phyloP scores from a whole-genome alignment of 2,329 filamentous ascomycete species.

The Aspergillus neoniger region DNA sequence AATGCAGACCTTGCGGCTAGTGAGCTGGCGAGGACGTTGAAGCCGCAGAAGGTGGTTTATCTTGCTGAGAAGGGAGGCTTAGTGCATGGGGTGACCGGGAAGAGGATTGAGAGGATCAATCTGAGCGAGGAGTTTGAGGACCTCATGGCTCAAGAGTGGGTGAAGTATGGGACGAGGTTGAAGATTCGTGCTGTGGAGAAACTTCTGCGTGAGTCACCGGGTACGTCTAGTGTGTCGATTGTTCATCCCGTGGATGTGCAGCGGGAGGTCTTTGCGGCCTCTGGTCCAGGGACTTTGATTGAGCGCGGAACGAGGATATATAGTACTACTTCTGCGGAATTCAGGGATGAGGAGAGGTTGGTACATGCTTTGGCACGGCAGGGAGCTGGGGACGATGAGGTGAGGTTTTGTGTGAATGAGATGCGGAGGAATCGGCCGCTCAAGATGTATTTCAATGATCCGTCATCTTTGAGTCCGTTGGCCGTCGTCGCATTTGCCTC shows the following conservation, averaged over 20 bases:
- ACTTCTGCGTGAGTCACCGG: slow-evolving; percentile 82
- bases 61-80: slow-evolving; percentile 97
- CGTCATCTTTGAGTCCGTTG: slow-evolving; percentile 76
- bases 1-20: slow-evolving; percentile 96
- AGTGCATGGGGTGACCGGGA: slow-evolving; percentile 84
- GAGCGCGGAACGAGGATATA: slow-evolving; percentile 86
- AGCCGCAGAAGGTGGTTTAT: slow-evolving; percentile 96
- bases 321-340: slow-evolving; percentile 68
- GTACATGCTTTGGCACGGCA: slow-evolving; percentile 81
- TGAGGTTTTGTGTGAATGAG: slow-evolving; percentile 81
- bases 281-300: slow-evolving; percentile 89
- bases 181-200: slow-evolving; percentile 99
- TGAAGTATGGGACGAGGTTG: slow-evolving; percentile 86
- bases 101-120: slow-evolving; percentile 97
- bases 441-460: slow-evolving; percentile 88
- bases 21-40: slow-evolving; percentile 81
- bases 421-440: slow-evolving; percentile 74
- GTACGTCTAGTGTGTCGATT: slow-evolving; percentile 92
- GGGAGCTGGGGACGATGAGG: slow-evolving; percentile 77
- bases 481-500: slow-evolving; percentile 74
- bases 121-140: slow-evolving; percentile 93
- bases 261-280: slow-evolving; percentile 95
- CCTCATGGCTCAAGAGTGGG: slow-evolving; percentile 92
- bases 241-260: slow-evolving; percentile 95
- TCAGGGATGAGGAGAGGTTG: slow-evolving; percentile 73